These are phyloP conservation scores for Streptanthus diversifolius DNA, from an alignment of 345 rosid species.

Conservation along the genomic window DNA sequence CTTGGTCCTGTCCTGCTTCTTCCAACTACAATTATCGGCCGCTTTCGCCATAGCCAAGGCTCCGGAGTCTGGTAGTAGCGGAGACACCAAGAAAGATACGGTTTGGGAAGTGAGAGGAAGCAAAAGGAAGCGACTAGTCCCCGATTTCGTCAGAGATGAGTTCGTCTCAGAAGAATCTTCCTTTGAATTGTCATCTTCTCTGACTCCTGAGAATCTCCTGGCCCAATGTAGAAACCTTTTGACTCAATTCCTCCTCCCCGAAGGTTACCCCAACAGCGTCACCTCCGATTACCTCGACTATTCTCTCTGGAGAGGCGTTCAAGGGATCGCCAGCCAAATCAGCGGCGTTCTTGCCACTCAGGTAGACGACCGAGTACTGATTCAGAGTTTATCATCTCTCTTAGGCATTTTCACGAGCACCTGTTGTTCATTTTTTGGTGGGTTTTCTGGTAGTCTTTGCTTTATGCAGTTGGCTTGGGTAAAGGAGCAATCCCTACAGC, in stretches of 20 bases:
- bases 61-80: conserved; percentile 16
- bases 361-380: conserved; percentile 33
- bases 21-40: conserved; percentile 41
- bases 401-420: conserved; percentile 19
- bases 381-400: not conserved
- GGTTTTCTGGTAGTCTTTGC: conserved; percentile 59
- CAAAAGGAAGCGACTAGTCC: conserved; percentile 58
- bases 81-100: conserved; percentile 25
- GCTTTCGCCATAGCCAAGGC: conserved; percentile 45
- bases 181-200: conserved; percentile 35
- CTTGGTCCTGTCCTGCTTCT: conserved; percentile 39
- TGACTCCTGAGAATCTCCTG: conserved; percentile 41
- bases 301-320: conserved; percentile 93
- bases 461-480: conserved; percentile 94
- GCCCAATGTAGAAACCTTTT: conserved; percentile 45
- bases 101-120: conserved; percentile 79
- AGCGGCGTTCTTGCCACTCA: conserved; percentile 95
- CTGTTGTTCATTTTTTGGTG: conserved; percentile 8
- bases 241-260: conserved; percentile 67
- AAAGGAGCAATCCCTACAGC: conserved; percentile 97
- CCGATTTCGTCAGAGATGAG: conserved; percentile 49
- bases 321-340: conserved; percentile 90
- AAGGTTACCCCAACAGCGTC: conserved; percentile 83
- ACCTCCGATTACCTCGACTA: conserved; percentile 85
- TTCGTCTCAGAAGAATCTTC: conserved; percentile 41